Percentiles rank a stretch among this genome's conserved stretches.
phyloP scores from a whole-genome alignment of 495 filamentous ascomycete species.

The Hapsidospora chrysogenum region DNA sequence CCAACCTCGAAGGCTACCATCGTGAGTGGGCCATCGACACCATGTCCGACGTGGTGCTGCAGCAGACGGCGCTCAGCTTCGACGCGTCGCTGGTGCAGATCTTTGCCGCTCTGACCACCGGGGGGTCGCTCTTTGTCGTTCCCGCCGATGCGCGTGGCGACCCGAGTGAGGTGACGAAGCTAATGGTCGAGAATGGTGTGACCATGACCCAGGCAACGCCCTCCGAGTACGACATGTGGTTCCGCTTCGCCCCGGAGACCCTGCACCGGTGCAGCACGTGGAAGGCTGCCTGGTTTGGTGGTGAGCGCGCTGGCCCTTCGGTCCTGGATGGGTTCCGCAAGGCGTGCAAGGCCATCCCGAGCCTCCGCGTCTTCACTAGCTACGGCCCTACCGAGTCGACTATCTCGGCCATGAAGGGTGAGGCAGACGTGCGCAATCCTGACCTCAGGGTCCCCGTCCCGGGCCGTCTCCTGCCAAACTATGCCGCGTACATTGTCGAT shows the following conservation, averaged over 20 bases:
- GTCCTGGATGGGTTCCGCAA: slow-evolving; percentile 6
- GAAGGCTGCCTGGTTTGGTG: slow-evolving; percentile 10
- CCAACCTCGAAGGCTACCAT: slow-evolving; percentile 8
- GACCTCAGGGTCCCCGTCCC: no score
- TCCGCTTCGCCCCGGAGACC: slow-evolving; percentile 3
- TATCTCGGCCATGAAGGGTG: slow-evolving; percentile 2
- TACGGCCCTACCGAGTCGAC: slow-evolving; percentile 18
- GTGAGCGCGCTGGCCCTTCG: slow-evolving; percentile 7
- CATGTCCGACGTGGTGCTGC: slow-evolving; percentile 8
- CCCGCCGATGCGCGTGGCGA: slow-evolving; percentile 8
- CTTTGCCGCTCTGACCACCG: slow-evolving; percentile 8
- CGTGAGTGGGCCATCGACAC: no score
- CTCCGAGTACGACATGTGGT: slow-evolving; percentile 10
- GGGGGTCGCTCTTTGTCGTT: slow-evolving; percentile 10
- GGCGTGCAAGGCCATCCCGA: slow-evolving; percentile 1
- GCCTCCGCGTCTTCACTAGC: slow-evolving; percentile 11
- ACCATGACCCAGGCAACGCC: slow-evolving; percentile 12
- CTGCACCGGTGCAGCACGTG: slow-evolving; percentile 6
- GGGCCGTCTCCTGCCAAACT: neutral
- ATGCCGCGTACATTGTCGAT: slow-evolving; percentile 25
- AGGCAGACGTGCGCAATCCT: slow-evolving; percentile 4
- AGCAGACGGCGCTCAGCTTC: slow-evolving; percentile 15
- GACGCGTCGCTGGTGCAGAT: slow-evolving; percentile 15
- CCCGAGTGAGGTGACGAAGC: slow-evolving; percentile 7
- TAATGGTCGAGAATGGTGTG: slow-evolving; percentile 7